These are phyloP conservation scores for Lablab purpureus DNA, from an alignment of 306 rosid species.

Conservation along the genomic window DNA sequence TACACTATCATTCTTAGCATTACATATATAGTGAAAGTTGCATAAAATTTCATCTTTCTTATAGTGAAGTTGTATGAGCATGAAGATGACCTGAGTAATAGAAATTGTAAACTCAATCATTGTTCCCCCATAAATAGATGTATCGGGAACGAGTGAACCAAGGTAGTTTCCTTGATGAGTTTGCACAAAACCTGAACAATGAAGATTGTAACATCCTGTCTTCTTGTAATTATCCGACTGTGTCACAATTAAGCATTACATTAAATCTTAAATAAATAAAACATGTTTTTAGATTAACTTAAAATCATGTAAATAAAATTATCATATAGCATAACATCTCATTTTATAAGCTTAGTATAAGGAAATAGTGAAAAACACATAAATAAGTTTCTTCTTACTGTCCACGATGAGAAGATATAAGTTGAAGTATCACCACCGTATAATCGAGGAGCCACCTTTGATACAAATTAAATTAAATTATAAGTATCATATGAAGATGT, in stretches of 20 bases:
- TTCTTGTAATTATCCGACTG: neutral
- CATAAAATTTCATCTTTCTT: no score
- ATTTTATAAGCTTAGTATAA: neutral
- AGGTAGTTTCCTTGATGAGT: fast-evolving
- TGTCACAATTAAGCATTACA: neutral
- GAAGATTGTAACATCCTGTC: slow-evolving; percentile 14
- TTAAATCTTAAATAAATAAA: neutral
- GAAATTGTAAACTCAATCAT: neutral
- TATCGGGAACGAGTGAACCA: fast-evolving
- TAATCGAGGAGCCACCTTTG: slow-evolving; percentile 9
- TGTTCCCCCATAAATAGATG: neutral
- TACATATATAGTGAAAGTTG: neutral
- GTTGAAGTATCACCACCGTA: neutral
- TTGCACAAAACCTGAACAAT: slow-evolving; percentile 20
- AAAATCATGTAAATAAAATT: neutral
- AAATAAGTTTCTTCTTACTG: neutral
- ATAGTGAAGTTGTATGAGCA: no score
- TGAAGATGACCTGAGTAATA: slow-evolving; percentile 1
- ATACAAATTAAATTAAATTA: neutral
- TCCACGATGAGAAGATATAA: neutral
- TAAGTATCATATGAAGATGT: no score
- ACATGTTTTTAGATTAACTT: neutral
- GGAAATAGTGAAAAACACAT: neutral
- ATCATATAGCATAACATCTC: neutral
- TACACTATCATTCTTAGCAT: no score